Conservation (phyloP, 192 early-diverging fungal species). For the Diversispora epigaea region DNA sequence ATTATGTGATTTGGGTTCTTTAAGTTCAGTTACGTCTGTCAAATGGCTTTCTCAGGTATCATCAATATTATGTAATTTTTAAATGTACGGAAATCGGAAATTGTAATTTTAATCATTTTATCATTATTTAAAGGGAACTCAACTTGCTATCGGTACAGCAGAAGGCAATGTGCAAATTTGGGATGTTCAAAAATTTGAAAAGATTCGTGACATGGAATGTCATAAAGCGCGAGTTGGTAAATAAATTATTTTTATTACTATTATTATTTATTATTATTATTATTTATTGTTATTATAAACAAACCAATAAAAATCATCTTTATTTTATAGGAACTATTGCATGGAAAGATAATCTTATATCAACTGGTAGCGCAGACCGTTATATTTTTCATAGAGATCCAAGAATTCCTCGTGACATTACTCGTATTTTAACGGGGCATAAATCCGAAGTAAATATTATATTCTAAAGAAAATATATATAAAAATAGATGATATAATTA, state of each 20-base stretch:
- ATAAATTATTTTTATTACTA: neutral
- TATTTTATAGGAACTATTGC: slow-evolving; percentile 47
- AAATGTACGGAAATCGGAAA: neutral
- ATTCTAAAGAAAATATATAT: slow-evolving; percentile 11
- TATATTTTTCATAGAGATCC: slow-evolving; percentile 71
- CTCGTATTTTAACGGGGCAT: slow-evolving; percentile 51
- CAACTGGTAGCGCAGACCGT: slow-evolving; percentile 76
- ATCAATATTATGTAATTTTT: slow-evolving; percentile 4
- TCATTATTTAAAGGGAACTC: slow-evolving; percentile 42
- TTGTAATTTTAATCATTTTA: neutral
- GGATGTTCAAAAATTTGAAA: slow-evolving; percentile 55
- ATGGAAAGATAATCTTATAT: slow-evolving; percentile 65
- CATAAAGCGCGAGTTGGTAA: slow-evolving; percentile 61
- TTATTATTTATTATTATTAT: neutral
- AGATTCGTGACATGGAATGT: slow-evolving; percentile 45
- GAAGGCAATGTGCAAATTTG: slow-evolving; percentile 66
- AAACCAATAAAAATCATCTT: neutral
- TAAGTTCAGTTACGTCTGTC: slow-evolving; percentile 73
- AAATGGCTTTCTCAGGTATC: slow-evolving; percentile 66
- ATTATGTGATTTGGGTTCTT: slow-evolving; percentile 34
- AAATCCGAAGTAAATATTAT: slow-evolving; percentile 52
- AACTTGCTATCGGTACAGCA: slow-evolving; percentile 74
- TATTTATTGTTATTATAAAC: neutral
- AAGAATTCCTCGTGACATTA: slow-evolving; percentile 47
- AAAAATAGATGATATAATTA: neutral